phyloP scores from a whole-genome alignment of 2,329 filamentous ascomycete genomes.

The Paecilomyces dactylethromorphus region DNA sequence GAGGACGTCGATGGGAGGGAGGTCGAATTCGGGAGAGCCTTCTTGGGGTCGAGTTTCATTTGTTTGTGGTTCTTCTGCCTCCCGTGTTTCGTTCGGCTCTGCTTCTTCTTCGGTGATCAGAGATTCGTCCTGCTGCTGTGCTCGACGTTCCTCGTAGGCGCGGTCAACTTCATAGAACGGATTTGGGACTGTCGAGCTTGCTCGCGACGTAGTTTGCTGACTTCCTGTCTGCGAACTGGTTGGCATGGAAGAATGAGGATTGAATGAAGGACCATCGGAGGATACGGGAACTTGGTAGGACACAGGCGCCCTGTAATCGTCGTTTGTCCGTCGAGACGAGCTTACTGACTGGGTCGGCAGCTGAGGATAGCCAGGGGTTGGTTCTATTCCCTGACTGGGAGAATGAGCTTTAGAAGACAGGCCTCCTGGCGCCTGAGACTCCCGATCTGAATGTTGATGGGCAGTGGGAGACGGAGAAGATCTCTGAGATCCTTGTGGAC shows the following conservation, averaged over 20 bases:
- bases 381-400: neutral
- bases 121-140: neutral
- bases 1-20: constrained; percentile 4
- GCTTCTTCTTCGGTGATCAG: constrained; percentile 4
- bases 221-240: neutral
- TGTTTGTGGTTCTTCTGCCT: neutral
- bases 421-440: neutral
- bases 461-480: neutral
- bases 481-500: neutral
- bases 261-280: neutral
- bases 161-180: constrained; percentile 25
- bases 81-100: neutral
- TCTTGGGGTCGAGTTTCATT: no score
- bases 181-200: constrained; percentile 18
- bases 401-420: neutral
- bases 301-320: neutral
- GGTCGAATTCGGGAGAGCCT: neutral
- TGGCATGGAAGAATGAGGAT: neutral
- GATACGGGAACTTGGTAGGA: neutral
- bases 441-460: neutral
- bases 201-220: constrained; percentile 2
- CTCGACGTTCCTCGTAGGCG: constrained; percentile 9
- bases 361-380: neutral
- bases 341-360: neutral
- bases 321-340: neutral